phyloP scores from a whole-genome alignment of 805 yeast genomes.

The Candida pseudofarinosa region DNA sequence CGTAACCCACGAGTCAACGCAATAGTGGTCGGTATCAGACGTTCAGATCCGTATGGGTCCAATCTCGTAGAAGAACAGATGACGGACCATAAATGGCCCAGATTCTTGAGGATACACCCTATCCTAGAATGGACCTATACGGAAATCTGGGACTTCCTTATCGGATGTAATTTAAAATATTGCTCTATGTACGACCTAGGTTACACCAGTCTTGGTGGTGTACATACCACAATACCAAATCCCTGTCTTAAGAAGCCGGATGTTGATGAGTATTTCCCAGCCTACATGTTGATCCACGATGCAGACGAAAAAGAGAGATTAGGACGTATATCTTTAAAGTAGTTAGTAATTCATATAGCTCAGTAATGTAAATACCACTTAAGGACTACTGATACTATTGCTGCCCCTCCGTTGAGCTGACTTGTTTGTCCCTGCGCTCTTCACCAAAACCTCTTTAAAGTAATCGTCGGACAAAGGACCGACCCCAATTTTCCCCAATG shows the following conservation, averaged over 20 bases:
- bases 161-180: conserved; percentile 55
- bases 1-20: conserved; percentile 56
- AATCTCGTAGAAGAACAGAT: conserved; percentile 54
- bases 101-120: conserved; percentile 80
- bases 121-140: conserved; percentile 81
- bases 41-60: conserved; percentile 81
- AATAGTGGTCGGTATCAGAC: conserved; percentile 82
- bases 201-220: conserved; percentile 86
- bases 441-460: conserved; percentile 21
- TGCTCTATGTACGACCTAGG: conserved; percentile 79
- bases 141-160: conserved; percentile 81
- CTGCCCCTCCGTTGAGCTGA: conserved; percentile 18
- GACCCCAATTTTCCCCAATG: conserved; percentile 74
- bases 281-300: conserved; percentile 56
- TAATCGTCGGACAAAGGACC: conserved; percentile 63
- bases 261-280: conserved; percentile 41
- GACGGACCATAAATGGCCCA: conserved; percentile 93
- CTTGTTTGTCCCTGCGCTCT: conserved; percentile 20
- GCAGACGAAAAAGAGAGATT: conserved; percentile 53
- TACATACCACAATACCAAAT: conserved; percentile 64
- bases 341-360: conserved; percentile 1
- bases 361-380: not conserved
- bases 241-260: conserved; percentile 42
- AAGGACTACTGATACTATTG: conserved; percentile 1
- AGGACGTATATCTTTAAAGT: conserved; percentile 21